Evolutionary conservation across 495 filamentous ascomycete genomes (phyloP), one percentile per base, ranked within the genome.

Genomic region (Tuber umbilicatum): DNA sequence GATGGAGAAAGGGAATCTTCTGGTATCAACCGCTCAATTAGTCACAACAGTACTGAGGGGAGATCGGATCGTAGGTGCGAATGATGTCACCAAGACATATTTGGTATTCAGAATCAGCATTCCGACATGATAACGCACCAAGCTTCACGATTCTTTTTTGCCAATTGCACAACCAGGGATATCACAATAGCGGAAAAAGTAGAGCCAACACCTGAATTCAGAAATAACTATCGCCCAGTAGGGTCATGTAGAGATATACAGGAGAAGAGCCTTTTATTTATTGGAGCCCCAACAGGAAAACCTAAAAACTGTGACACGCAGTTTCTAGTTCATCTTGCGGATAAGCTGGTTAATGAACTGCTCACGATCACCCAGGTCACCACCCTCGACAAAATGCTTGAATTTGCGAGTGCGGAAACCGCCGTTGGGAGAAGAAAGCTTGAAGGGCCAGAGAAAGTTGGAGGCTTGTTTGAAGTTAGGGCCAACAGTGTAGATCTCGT

Each of bases 381-480:
- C 94, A 86, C 95, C 95, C 90, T 98, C 92, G 80, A 99, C 92
- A 89, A 93, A 99, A 89, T 99, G 96, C 88, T 93, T 93, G 91
- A 98, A 98, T 89, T 98, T 99, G 85, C 95, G 89, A 73, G 90
- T 86, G 84, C 91, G 89, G 92, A 99, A 99, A 71, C 96, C 94
- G 83, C 95, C 96, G 78, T 87, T 99, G 82, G 95, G 95, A 88
- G 94, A 97, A 89, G 89, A 93, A 81, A 99, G 90, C 91, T 99
- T 98, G 91, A 99, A 99, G 82, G 95, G 95, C 95, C 95, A 99
- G 70, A 99, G 88, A 90, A 98, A 98, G 91, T 98, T 99, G 89
- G 92, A 91, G 84, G 93, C 93, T 89, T 77, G 75, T 91, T 99
- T 99, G 92, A 99, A 99, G 89, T 97, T 97, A 87, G 94, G 94